Percentiles rank a stretch among this genome's conserved stretches.
phyloP scores from a whole-genome alignment of 148 eudicot genomes.

The Polygonum maritimum region DNA sequence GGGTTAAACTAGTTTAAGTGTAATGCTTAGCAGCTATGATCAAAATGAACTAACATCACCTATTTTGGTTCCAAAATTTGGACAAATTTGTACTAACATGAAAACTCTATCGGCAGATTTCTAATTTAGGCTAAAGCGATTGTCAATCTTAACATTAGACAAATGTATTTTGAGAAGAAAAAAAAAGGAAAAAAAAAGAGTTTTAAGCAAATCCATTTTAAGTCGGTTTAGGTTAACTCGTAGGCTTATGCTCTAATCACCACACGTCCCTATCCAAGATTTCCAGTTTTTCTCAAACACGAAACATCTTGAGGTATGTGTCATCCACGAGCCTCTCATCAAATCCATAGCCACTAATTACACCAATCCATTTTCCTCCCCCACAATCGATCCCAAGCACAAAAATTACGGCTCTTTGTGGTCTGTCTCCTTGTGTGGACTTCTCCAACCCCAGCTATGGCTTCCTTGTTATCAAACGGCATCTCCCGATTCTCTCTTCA shows the following conservation, averaged over 20 bases:
- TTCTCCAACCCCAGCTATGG: conserved; percentile 32
- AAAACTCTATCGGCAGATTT: no score
- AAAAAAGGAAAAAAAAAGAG: no score
- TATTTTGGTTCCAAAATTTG: no score
- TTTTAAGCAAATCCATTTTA: no score
- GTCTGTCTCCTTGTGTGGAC: neutral
- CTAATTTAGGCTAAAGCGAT: no score
- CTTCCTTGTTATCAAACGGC: conserved; percentile 56
- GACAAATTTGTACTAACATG: no score
- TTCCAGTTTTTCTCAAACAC: neutral
- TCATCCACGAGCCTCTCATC: conserved; percentile 20
- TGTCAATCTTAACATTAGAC: no score
- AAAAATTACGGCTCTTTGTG: neutral
- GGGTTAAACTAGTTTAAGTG: no score
- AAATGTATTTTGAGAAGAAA: no score
- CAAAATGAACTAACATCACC: no score
- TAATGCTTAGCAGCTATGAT: no score
- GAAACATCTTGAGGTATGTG: conserved; percentile 13
- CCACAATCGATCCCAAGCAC: neutral
- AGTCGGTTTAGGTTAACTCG: no score
- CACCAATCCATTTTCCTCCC: neutral
- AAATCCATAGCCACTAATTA: conserved; percentile 11
- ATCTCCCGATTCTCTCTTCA: conserved; percentile 41
- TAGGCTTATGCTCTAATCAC: neutral
- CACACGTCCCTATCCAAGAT: neutral